Conservation (phyloP, 768 basidiomycete genomes). For the Cystobasidium ongulense region DNA sequence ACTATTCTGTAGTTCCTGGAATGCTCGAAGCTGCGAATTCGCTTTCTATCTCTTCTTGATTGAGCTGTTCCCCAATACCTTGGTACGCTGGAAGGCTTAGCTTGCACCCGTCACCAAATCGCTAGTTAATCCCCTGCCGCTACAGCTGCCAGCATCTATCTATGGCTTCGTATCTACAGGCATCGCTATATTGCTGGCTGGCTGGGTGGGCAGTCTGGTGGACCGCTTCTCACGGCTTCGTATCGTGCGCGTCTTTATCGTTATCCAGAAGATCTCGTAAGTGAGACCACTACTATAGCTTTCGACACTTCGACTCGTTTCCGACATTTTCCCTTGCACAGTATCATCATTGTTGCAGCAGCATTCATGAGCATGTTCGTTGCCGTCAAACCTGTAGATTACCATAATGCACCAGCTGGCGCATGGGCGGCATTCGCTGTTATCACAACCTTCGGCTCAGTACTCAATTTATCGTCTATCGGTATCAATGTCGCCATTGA, state of each 20-base stretch:
- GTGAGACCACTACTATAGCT: not conserved
- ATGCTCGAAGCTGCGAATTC: conserved; percentile 26
- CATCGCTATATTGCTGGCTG: conserved; percentile 48
- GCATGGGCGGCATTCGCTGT: conserved; percentile 45
- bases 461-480: conserved; percentile 48
- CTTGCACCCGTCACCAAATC: not conserved
- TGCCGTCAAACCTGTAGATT: not conserved
- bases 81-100: not conserved
- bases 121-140: not conserved
- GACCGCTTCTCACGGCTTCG: conserved; percentile 47
- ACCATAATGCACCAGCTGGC: not conserved
- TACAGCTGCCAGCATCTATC: conserved; percentile 49
- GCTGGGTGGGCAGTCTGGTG: conserved; percentile 49
- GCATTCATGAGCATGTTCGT: conserved; percentile 45
- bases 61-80: conserved; percentile 21
- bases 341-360: conserved; percentile 44
- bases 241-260: conserved; percentile 48
- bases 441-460: conserved; percentile 46
- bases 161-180: conserved; percentile 51
- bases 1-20: conserved; percentile 14
- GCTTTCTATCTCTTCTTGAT: conserved; percentile 31
- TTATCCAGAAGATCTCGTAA: conserved; percentile 48
- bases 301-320: not conserved
- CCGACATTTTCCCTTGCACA: not conserved
- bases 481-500: conserved; percentile 51